Evolutionary conservation across 2,329 filamentous ascomycete genomes (phyloP).

Genomic region (Diaporthe longicolla): DNA sequence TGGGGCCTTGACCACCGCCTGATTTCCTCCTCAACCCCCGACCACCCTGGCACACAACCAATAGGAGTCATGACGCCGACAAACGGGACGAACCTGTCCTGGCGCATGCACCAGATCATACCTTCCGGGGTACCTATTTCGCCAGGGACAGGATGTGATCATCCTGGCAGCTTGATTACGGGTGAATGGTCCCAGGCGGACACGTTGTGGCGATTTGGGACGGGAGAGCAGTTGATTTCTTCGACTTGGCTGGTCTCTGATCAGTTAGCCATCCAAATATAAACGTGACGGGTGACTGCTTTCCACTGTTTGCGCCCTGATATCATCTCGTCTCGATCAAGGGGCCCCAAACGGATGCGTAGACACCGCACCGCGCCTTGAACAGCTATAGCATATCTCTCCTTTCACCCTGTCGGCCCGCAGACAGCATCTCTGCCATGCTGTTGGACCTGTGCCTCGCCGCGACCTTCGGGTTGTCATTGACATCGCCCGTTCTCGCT

Average conservation of each 20-base stretch:
- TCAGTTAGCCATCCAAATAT: slow-evolving; percentile 8
- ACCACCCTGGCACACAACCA: background rate
- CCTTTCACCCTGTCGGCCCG: background rate
- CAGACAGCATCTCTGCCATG: background rate
- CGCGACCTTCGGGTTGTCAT: slow-evolving; percentile 54
- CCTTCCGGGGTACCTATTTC: slow-evolving; percentile 1
- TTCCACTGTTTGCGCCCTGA: background rate
- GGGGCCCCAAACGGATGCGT: background rate
- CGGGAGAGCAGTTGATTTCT: background rate
- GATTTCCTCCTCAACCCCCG: background rate
- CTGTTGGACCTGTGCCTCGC: slow-evolving; percentile 2
- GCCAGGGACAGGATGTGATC: slow-evolving; percentile 10
- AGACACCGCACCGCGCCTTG: background rate
- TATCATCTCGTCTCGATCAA: background rate
- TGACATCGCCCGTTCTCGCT: slow-evolving; percentile 66
- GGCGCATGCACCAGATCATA: slow-evolving; percentile 13
- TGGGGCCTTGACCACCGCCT: slow-evolving; percentile 39
- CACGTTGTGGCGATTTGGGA: background rate
- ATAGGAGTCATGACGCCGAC: background rate
- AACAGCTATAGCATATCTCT: background rate
- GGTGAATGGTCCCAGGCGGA: slow-evolving; percentile 23
- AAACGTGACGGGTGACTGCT: background rate
- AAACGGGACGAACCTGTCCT: slow-evolving; percentile 26
- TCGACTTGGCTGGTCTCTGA: background rate
- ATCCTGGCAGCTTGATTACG: slow-evolving; percentile 14